Base-by-base conservation (phyloP, 495 filamentous ascomycete species). In the Chlorociboria aeruginascens region DNA sequence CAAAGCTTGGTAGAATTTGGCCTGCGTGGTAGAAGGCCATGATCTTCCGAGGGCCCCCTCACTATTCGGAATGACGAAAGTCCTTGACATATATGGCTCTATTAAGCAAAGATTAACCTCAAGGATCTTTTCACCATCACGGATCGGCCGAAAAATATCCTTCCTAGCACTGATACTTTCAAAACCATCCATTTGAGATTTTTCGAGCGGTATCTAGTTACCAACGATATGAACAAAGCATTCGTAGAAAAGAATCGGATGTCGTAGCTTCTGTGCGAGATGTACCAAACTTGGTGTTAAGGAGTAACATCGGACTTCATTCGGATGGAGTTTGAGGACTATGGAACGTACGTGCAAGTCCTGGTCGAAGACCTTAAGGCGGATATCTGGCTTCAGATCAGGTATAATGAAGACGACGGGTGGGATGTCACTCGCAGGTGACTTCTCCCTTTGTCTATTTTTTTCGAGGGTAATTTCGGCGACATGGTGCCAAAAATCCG, bases 261-360 rank as follows among this genome's bases (percentile, higher is more conserved):
- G 4, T 4, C 35, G 35, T 6, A 38, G 35, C 17, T 38, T 38
- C 7, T 38, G n/a, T 6, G 35, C 35, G n/a, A 13, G 6, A 38
- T 38, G 6, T 38, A 38, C n/a, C n/a, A n/a, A n/a, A n/a, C n/a
- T n/a, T n/a, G n/a, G n/a, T n/a, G n/a, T n/a, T n/a, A n/a, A n/a
- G n/a, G n/a, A n/a, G n/a, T n/a, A n/a, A n/a, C n/a, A n/a, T 7
- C 17, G 14, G 34, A 49, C 43, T 13, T 43, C 43, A 8, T n/a
- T 32, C 17, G 39, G 35, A 30, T 43, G n/a, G 7, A 49, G 12
- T 32, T 43, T 33, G n/a, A 43, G 33, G 13, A 43, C 34, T 16
- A 20, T 12, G 4, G 47, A 43, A 43, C 43, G 40, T 20, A 49
- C 38, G 9, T 43, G 40, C 8, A 49, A 49, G 2, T 49, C 47